These are phyloP conservation scores for Parafenestella ontariensis DNA, from an alignment of 2,329 filamentous ascomycete species.

Conservation along the genomic window DNA sequence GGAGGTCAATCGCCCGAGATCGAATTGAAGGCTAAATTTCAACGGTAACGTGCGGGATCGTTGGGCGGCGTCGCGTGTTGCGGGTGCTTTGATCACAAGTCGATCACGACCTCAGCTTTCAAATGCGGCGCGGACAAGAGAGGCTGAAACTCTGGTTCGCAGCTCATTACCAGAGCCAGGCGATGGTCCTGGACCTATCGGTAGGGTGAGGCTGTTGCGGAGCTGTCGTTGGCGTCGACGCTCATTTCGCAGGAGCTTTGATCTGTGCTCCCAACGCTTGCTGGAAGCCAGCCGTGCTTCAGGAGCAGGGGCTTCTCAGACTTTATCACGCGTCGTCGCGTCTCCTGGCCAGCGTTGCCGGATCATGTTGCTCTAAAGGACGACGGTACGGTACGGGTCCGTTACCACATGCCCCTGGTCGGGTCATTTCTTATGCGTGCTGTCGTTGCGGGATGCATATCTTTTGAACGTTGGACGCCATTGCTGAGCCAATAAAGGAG, in stretches of 20 bases:
- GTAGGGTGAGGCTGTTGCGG: constrained; percentile 15
- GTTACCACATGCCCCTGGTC: constrained; percentile 22
- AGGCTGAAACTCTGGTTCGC: constrained; percentile 40
- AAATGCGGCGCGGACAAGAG: constrained; percentile 22
- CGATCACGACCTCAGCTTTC: constrained; percentile 25
- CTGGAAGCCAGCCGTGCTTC: constrained; percentile 8
- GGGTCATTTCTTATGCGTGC: constrained; percentile 35
- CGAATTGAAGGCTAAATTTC: constrained; percentile 22
- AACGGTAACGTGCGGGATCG: constrained; percentile 28
- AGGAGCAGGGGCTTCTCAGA: constrained; percentile 11
- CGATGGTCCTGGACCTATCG: constrained; percentile 18
- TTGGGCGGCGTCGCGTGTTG: constrained; percentile 26
- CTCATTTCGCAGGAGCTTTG: constrained; percentile 24
- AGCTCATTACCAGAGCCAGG: constrained; percentile 19
- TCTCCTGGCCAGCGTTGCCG: constrained; percentile 20
- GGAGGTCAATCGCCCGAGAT: constrained; percentile 4
- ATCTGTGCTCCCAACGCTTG: constrained; percentile 4
- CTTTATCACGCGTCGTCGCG: constrained; percentile 29
- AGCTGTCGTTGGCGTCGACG: constrained; percentile 5
- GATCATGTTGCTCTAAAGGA: constrained; percentile 14
- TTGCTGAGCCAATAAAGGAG: constrained; percentile 28
- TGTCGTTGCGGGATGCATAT: constrained; percentile 31
- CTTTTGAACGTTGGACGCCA: constrained; percentile 24
- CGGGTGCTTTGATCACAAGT: constrained; percentile 26
- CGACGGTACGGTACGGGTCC: constrained; percentile 3